phyloP scores from a whole-genome alignment of 2,329 filamentous ascomycete genomes.

The Pseudogymnoascus sp. region DNA sequence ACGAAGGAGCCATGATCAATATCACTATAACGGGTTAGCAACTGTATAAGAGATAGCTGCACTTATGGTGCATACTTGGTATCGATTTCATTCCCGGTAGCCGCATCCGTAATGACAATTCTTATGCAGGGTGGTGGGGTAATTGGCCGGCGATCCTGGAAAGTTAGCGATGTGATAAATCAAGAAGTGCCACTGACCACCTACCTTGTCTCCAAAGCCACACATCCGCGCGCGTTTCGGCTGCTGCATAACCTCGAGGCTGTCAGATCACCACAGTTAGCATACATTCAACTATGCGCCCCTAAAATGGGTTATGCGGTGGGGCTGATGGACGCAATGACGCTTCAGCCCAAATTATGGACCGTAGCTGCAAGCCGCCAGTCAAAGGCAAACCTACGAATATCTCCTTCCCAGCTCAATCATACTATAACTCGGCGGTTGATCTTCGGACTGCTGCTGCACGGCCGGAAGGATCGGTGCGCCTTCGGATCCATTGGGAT shows the following conservation, averaged over 20 bases:
- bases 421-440: slow-evolving; percentile 6
- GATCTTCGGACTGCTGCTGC: neutral
- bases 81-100: slow-evolving; percentile 72
- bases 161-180: slow-evolving; percentile 10
- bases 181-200: slow-evolving; percentile 19
- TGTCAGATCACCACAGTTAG: slow-evolving; percentile 24
- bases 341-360: neutral
- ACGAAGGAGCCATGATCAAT: slow-evolving; percentile 62
- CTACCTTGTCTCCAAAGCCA: slow-evolving; percentile 94
- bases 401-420: slow-evolving; percentile 9
- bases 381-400: neutral
- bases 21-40: slow-evolving; percentile 39
- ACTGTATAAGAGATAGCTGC: slow-evolving; percentile 11
- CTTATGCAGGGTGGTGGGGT: slow-evolving; percentile 90
- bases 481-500: neutral
- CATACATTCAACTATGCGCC: neutral
- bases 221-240: slow-evolving; percentile 94
- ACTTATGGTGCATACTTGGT: slow-evolving; percentile 54
- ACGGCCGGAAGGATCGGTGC: neutral
- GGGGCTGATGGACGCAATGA: neutral
- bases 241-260: slow-evolving; percentile 78
- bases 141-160: slow-evolving; percentile 84
- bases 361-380: neutral
- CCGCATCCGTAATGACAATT: slow-evolving; percentile 66
- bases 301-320: neutral